Evolutionary conservation across 2,329 filamentous ascomycete species (phyloP), one percentile per base, ranked within the genome.

Genomic region (Colletotrichum eleusines): DNA sequence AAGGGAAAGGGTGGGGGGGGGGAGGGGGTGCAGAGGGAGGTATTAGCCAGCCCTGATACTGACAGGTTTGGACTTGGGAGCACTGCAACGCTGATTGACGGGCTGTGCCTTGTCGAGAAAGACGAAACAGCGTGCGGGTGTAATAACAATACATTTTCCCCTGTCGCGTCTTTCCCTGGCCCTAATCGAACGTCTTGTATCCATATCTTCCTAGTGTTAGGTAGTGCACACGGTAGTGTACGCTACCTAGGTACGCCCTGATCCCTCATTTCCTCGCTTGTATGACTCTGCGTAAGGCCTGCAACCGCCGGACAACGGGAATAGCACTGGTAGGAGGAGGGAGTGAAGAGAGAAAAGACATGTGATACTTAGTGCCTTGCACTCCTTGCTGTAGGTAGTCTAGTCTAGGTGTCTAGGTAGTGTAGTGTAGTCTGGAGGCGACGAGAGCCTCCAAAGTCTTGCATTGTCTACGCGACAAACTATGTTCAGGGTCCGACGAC

Each of bases 401-500:
- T n/a, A n/a, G n/a, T n/a, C n/a, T n/a, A n/a, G n/a, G n/a, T n/a
- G 42, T n/a, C 42, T 44, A 44, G 7, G 8, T 42, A 42, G 9
- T 20, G 12, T n/a, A n/a, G 16, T 42, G 9, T 42, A 42, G 35
- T 40, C 33, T 33, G n/a, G 42, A n/a, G 20, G n/a, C 20, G 20
- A 46, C 18, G 16, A 33, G 50, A 54, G 50, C 50, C 50, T 54
- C 50, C 28, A 33, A 54, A 33, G 6, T 33, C 28, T n/a, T 31
- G 18, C 6, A 1, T 12, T 46, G 11, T 23, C 44, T 20, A 31
- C 7, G 23, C 18, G 16, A 40, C 53, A 14, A 23, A 26, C 31
- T 35, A 26, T 26, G 14, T 26, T 67, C 63, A 71, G 68, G 68
- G 68, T 71, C 69, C 69, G 53, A 69, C 20, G 44, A 46, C 44